Conservation (phyloP, 2,329 filamentous ascomycete genomes). For the Botryotinia narcissicola region DNA sequence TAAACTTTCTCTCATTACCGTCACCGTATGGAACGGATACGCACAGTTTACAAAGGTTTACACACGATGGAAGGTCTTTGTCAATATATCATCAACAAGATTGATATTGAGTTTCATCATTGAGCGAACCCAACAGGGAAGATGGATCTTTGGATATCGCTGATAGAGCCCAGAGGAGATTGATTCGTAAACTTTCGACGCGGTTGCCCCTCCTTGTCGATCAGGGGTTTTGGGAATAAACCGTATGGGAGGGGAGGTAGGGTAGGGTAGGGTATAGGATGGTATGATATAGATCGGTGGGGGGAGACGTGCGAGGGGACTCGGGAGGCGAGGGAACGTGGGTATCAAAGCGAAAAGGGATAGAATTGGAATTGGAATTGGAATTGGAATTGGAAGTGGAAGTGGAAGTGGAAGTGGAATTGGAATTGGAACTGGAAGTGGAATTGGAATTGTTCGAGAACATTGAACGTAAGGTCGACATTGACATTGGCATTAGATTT, state of each 20-base stretch:
- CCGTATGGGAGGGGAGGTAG: background rate
- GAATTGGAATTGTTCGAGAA: background rate
- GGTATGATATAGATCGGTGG: background rate
- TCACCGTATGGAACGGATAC: background rate
- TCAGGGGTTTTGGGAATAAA: conserved; percentile 8
- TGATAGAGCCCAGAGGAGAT: background rate
- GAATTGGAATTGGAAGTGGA: background rate
- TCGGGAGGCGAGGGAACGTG: background rate
- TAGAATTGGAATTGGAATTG: background rate
- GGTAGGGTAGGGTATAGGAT: background rate
- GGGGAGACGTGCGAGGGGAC: conserved; percentile 1
- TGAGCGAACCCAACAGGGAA: too few relatives aligned
- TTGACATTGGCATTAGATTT: background rate
- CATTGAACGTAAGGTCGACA: too few relatives aligned
- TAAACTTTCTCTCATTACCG: background rate
- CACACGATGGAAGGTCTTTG: background rate
- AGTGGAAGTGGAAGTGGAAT: background rate
- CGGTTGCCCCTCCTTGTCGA: conserved; percentile 8
- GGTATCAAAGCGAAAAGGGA: conserved; percentile 1
- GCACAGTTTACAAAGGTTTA: too few relatives aligned
- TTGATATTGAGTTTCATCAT: background rate
- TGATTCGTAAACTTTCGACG: background rate
- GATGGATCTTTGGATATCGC: background rate
- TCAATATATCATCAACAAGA: background rate
- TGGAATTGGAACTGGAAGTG: background rate